These are phyloP conservation scores for Cladophialophora psammophila DNA, from an alignment of 2,329 filamentous ascomycete species.

Conservation along the genomic window DNA sequence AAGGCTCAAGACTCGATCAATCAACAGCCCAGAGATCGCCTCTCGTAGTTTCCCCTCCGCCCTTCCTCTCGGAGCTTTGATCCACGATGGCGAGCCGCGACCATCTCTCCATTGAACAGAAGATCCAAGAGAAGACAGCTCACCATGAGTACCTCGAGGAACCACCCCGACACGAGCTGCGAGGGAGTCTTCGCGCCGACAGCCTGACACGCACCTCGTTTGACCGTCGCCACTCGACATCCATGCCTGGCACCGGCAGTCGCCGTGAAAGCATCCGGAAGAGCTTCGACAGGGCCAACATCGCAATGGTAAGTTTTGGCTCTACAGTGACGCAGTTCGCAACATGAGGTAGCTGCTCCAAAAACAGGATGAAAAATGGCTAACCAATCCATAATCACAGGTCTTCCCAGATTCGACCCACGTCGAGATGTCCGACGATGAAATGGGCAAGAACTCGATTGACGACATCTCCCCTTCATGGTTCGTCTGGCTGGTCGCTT, in stretches of 20 bases:
- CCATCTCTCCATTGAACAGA: conserved; percentile 23
- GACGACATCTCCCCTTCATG: conserved; percentile 50
- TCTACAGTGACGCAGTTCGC: background rate
- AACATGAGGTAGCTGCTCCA: background rate
- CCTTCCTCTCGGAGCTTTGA: background rate
- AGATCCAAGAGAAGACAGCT: conserved; percentile 22
- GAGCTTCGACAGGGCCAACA: conserved; percentile 34
- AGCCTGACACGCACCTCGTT: conserved; percentile 23
- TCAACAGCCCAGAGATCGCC: background rate
- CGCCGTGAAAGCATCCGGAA: conserved; percentile 24
- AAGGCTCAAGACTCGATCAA: background rate
- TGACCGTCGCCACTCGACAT: conserved; percentile 26
- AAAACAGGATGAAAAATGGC: background rate
- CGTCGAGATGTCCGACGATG: conserved; percentile 37
- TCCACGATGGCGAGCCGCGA: conserved; percentile 26
- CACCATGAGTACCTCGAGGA: conserved; percentile 18
- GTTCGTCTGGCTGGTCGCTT: conserved; percentile 64
- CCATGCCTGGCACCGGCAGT: conserved; percentile 15
- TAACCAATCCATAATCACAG: background rate
- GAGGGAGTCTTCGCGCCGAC: conserved; percentile 21
- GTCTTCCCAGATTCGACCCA: conserved; percentile 42
- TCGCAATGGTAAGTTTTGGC: conserved; percentile 24
- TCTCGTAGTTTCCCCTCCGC: background rate
- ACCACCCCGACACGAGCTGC: background rate
- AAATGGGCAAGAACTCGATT: conserved; percentile 40